A percentile compares a stretch with the other conserved stretches of the same genome.
phyloP scores from a whole-genome alignment of 208 protist species.

The Leptomonas seymouri region DNA sequence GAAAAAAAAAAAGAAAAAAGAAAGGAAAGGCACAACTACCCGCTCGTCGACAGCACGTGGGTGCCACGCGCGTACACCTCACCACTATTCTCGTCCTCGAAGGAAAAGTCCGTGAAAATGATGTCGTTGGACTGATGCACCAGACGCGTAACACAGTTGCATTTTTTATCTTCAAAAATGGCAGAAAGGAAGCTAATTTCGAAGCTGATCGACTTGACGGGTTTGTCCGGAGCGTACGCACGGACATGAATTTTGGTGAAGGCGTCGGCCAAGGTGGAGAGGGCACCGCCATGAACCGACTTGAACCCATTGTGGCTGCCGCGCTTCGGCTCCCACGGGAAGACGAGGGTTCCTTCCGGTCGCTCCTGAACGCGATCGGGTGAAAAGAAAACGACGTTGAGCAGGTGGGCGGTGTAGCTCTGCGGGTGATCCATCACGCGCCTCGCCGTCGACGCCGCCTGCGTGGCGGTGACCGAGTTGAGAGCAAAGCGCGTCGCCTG shows the following conservation, averaged over 20 bases:
- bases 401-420: constrained; percentile 56
- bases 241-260: constrained; percentile 81
- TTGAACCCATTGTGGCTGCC: constrained; percentile 75
- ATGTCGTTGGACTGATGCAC: constrained; percentile 42
- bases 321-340: constrained; percentile 61
- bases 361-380: constrained; percentile 45
- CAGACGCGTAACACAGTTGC: constrained; percentile 72
- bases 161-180: constrained; percentile 69
- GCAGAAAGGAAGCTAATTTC: constrained; percentile 83
- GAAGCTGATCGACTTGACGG: constrained; percentile 64
- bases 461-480: constrained; percentile 19
- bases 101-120: constrained; percentile 76
- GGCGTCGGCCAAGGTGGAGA: constrained; percentile 79
- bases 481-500: constrained; percentile 27
- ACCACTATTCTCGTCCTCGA: constrained; percentile 59
- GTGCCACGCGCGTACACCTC: constrained; percentile 78
- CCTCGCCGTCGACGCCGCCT: constrained; percentile 43
- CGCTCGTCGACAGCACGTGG: constrained; percentile 52
- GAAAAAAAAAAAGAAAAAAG: no score
- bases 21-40: neutral
- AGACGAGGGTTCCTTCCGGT: constrained; percentile 50
- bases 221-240: constrained; percentile 26
- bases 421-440: constrained; percentile 35
- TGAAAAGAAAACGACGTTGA: constrained; percentile 65
- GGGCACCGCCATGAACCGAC: constrained; percentile 83